These are phyloP conservation scores for Skeletonema costatum DNA, from an alignment of 108 stramenopile genomes.

Conservation along the genomic window DNA sequence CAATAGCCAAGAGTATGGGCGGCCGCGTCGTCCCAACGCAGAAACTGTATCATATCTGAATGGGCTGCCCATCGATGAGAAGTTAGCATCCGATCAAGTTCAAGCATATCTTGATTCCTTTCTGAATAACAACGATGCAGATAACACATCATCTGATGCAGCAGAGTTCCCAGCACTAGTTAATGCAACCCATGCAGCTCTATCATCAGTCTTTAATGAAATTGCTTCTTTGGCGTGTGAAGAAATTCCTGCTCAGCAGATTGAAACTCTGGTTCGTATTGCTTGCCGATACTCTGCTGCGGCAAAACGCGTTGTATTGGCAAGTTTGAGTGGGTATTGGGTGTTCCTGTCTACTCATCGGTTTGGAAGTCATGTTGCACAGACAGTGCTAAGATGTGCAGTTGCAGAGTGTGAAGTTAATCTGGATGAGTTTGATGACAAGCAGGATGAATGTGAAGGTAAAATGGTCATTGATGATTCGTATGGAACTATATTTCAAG, in stretches of 20 bases:
- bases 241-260: conserved; percentile 63
- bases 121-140: not conserved
- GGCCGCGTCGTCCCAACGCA: conserved; percentile 78
- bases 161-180: conserved; percentile 68
- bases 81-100: conserved; percentile 60
- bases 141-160: conserved; percentile 19
- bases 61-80: conserved; percentile 73
- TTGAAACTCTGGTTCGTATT: conserved; percentile 74
- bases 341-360: conserved; percentile 80
- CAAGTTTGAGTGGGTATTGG: conserved; percentile 62
- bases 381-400: conserved; percentile 65
- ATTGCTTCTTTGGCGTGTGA: conserved; percentile 85
- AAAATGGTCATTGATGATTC: conserved; percentile 61
- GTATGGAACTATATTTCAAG: conserved; percentile 18
- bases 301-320: conserved; percentile 64
- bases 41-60: conserved; percentile 79
- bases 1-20: conserved; percentile 55
- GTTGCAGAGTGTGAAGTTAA: conserved; percentile 52
- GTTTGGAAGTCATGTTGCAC: conserved; percentile 85
- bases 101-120: conserved; percentile 50
- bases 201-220: conserved; percentile 78
- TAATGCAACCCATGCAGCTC: conserved; percentile 70
- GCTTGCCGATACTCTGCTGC: conserved; percentile 62
- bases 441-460: conserved; percentile 41
- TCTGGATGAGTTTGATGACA: conserved; percentile 41